Percentiles rank a stretch among this genome's conserved stretches.
phyloP scores from a whole-genome alignment of 1,284 basidiomycete genomes.

The Ceratobasidium sp. region DNA sequence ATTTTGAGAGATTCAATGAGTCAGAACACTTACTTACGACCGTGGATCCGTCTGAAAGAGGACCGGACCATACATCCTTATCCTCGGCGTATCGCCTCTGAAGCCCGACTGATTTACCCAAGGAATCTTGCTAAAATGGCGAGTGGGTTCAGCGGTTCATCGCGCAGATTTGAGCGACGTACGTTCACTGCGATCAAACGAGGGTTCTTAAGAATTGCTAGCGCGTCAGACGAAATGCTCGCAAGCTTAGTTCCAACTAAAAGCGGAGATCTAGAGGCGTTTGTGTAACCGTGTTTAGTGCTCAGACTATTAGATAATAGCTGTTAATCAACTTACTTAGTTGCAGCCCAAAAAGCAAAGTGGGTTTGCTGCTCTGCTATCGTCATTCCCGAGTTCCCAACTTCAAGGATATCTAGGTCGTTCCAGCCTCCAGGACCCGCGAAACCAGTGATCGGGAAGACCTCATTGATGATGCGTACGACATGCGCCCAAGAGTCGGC shows the following conservation, averaged over 20 bases:
- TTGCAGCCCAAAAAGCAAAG: constrained; percentile 66
- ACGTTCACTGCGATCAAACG: constrained; percentile 64
- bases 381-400: constrained; percentile 63
- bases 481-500: constrained; percentile 64
- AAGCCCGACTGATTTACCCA: constrained; percentile 65
- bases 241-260: constrained; percentile 63
- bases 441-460: constrained; percentile 65
- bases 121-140: constrained; percentile 62
- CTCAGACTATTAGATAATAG: no score
- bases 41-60: constrained; percentile 65
- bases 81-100: constrained; percentile 65
- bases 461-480: constrained; percentile 65
- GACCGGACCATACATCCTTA: constrained; percentile 66
- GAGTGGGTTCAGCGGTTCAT: neutral
- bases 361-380: constrained; percentile 63
- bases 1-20: neutral
- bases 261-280: constrained; percentile 60
- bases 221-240: constrained; percentile 55
- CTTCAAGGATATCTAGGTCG: constrained; percentile 65
- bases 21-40: constrained; percentile 60
- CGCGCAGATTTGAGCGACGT: constrained; percentile 45
- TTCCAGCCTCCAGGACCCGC: constrained; percentile 64
- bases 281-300: neutral
- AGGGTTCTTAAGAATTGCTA: constrained; percentile 61
- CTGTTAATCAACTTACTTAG: constrained; percentile 57